A percentile compares a stretch with the other conserved stretches of the same genome.
These are phyloP conservation scores for Auriscalpium vulgare DNA, from an alignment of 768 basidiomycete species.

Conservation along the genomic window DNA sequence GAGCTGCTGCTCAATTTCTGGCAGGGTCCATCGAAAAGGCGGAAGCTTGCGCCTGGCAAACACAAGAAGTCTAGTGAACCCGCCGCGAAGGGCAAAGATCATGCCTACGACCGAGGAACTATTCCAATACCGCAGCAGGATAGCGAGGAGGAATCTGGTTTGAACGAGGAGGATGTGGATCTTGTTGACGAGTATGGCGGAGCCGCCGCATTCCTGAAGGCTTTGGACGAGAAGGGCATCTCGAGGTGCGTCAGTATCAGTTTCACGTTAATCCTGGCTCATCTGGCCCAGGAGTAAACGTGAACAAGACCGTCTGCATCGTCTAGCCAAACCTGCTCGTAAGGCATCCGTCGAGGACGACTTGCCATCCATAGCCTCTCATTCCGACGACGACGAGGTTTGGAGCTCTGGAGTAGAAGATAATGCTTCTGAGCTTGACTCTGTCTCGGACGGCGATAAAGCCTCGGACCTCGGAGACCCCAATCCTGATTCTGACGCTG, in stretches of 20 bases:
- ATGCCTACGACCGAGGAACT: slow-evolving; percentile 45
- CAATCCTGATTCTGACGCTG: slow-evolving; percentile 41
- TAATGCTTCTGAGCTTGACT: slow-evolving; percentile 15
- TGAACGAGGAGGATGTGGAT: slow-evolving; percentile 68
- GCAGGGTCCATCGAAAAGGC: slow-evolving; percentile 49
- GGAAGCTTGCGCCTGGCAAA: slow-evolving; percentile 37
- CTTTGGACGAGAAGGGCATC: slow-evolving; percentile 73
- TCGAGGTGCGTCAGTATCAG: slow-evolving; percentile 43
- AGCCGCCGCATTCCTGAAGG: slow-evolving; percentile 57
- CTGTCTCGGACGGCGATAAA: slow-evolving; percentile 22
- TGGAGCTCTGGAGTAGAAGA: slow-evolving; percentile 40
- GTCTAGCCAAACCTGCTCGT: slow-evolving; percentile 50
- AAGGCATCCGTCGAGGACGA: slow-evolving; percentile 39
- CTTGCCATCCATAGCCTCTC: slow-evolving; percentile 63
- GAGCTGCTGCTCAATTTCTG: not conserved
- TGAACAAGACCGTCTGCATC: slow-evolving; percentile 66
- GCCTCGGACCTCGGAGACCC: slow-evolving; percentile 25
- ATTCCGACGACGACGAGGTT: slow-evolving; percentile 49
- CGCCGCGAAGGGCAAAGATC: slow-evolving; percentile 47
- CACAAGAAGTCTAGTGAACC: slow-evolving; percentile 20
- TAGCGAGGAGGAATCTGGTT: slow-evolving; percentile 35
- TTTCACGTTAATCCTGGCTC: not conserved
- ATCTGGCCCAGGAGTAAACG: slow-evolving; percentile 63
- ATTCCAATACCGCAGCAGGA: slow-evolving; percentile 54
- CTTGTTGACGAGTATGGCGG: slow-evolving; percentile 57